These are phyloP conservation scores for Brassica hybrid DNA, from an alignment of 441 rosid genomes.

Conservation along the genomic window DNA sequence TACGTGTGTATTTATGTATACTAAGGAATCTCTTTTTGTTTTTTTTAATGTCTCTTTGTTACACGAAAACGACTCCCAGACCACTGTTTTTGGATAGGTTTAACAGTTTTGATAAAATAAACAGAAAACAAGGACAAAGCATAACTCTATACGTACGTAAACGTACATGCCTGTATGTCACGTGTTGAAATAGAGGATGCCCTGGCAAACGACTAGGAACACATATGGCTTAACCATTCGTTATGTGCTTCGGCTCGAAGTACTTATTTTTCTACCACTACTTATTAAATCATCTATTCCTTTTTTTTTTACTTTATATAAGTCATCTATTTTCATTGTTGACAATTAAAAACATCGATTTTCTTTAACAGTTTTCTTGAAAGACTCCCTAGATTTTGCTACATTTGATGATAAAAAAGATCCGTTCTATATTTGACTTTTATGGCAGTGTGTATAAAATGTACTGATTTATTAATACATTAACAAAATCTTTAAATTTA, in stretches of 20 bases:
- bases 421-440: not conserved
- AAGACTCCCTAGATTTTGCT: not conserved
- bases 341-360: not conserved
- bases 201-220: conserved; percentile 32
- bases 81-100: conserved; percentile 31
- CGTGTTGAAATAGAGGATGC: conserved; percentile 23
- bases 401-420: not conserved
- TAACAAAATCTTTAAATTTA: no score
- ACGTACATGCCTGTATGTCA: not conserved
- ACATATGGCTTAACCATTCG: conserved; percentile 26
- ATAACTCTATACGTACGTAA: not conserved
- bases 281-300: conserved; percentile 11
- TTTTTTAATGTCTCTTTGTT: conserved; percentile 22
- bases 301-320: not conserved
- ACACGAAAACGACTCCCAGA: conserved; percentile 38
- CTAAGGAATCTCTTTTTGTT: conserved; percentile 32
- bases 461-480: no score
- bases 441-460: no score
- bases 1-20: conserved; percentile 36
- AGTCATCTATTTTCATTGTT: not conserved
- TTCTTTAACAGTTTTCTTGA: not conserved
- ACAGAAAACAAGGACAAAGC: not conserved
- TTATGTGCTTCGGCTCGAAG: conserved; percentile 39
- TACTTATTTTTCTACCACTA: conserved; percentile 21
- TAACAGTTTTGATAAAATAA: not conserved